Evolutionary conservation across 225 moss, liverwort and hornwort genomes (phyloP), one percentile per base, ranked within the genome.

Genomic region (Marchantia polymorpha): DNA sequence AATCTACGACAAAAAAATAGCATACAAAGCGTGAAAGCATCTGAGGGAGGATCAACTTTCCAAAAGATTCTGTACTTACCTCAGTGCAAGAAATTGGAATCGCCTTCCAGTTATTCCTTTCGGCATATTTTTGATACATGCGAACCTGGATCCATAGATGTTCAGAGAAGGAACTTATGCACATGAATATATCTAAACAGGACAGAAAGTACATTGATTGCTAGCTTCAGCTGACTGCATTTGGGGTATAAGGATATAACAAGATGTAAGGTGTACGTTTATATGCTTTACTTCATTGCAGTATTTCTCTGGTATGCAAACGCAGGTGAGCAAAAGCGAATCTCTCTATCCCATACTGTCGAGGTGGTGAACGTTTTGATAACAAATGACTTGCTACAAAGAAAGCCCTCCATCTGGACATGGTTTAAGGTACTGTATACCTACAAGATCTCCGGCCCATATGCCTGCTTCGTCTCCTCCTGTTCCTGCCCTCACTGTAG

Each of bases 381-480:
- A 59, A 19, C 8, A 58, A 75, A 31, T 0, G 39, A 75, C 75
- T 75, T 59, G 39, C 31, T 19, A 8, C 31, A 22, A 58, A 16
- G 7, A 39, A 31, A 30, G 19, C 12, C 14, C 4, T 31, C 14
- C 30, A 19, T 52, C 54, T 71, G 79, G 80, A 69, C 53, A 52
- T 71, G 85, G 86, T 85, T 77, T 82, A 88, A 87, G 85, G 89
- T 74, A 81, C 78, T 82, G 90, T 81, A 87, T 88, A 89, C 91
- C 88, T 92, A 94, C 99, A 89, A 99, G 99, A 84, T 99, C 99
- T 73, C 99, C 95, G 74, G 99, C 99, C 99, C 95, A 99, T 72
- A 99, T 95, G 85, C 99, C 99, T 63, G 99, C 99, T 85, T 99
- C 99, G 73, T 99, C 99, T 54, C 99, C 99, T 79, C 99, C 99